Percentiles rank a stretch among this genome's conserved stretches.
These are phyloP conservation scores for Salix brachista DNA, from an alignment of 345 rosid genomes.

Conservation along the genomic window DNA sequence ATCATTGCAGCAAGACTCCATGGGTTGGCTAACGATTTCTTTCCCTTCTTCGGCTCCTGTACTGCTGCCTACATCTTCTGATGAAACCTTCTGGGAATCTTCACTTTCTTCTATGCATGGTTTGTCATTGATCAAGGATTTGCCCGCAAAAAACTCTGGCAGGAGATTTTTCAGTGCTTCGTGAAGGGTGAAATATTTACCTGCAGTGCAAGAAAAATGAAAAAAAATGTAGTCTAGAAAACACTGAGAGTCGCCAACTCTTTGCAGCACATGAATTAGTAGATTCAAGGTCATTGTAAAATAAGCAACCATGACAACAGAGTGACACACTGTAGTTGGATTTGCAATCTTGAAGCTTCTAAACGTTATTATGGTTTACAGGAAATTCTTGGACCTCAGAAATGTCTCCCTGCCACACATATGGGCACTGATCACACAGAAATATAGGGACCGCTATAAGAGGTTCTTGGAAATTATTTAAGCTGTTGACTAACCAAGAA, in stretches of 20 bases:
- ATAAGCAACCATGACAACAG: neutral
- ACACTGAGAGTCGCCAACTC: neutral
- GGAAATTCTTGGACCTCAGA: neutral
- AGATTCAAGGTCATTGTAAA: neutral
- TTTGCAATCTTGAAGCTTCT: neutral
- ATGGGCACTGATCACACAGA: neutral
- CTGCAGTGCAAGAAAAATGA: slow-evolving; percentile 32
- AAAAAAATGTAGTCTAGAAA: neutral
- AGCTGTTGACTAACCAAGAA: neutral
- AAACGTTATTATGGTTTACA: neutral
- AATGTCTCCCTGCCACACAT: neutral
- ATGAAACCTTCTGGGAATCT: slow-evolving; percentile 21
- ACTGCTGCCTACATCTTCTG: slow-evolving; percentile 26
- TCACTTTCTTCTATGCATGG: slow-evolving; percentile 24
- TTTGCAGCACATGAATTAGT: neutral
- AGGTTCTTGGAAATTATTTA: neutral
- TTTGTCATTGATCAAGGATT: slow-evolving; percentile 16
- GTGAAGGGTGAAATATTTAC: slow-evolving; percentile 55
- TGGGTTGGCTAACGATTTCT: slow-evolving; percentile 12
- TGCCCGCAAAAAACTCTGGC: slow-evolving; percentile 43
- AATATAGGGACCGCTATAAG: neutral
- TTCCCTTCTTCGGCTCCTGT: slow-evolving; percentile 22
- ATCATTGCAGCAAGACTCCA: slow-evolving; percentile 13
- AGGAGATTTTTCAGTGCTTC: slow-evolving; percentile 63
- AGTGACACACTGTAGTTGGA: neutral